A percentile compares a stretch with the other conserved stretches of the same genome.
Evolutionary conservation across 208 protist genomes (phyloP).

Genomic region (Phytomonas francai): DNA sequence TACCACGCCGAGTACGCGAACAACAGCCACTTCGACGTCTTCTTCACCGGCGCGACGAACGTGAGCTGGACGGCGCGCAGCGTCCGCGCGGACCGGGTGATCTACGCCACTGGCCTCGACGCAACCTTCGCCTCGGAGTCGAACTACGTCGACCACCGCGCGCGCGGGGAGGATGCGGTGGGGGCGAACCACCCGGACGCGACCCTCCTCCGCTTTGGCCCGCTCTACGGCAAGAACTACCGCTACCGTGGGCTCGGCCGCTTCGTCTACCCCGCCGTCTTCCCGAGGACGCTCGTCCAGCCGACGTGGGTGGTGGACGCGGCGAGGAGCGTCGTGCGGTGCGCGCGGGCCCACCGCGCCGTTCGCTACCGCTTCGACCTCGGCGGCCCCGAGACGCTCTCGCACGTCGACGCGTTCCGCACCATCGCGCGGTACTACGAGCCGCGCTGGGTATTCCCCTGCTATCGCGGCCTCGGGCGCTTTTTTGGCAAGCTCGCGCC

Average conservation of each 20-base stretch:
- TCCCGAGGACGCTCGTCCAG: slow-evolving; percentile 84
- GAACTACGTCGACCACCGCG: slow-evolving; percentile 89
- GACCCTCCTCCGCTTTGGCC: slow-evolving; percentile 85
- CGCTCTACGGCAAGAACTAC: slow-evolving; percentile 84
- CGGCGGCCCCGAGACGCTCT: slow-evolving; percentile 81
- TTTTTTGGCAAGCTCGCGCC: slow-evolving; percentile 78
- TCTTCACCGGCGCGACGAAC: slow-evolving; percentile 81
- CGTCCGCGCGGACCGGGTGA: slow-evolving; percentile 82
- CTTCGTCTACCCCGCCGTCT: slow-evolving; percentile 84
- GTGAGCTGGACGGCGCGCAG: slow-evolving; percentile 88
- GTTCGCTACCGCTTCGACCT: slow-evolving; percentile 90
- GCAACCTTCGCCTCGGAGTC: slow-evolving; percentile 89
- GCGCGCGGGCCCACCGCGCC: slow-evolving; percentile 70
- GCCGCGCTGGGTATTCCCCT: slow-evolving; percentile 65
- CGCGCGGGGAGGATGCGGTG: slow-evolving; percentile 81
- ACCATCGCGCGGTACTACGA: slow-evolving; percentile 65
- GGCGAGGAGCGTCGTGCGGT: slow-evolving; percentile 76
- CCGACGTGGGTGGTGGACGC: slow-evolving; percentile 90
- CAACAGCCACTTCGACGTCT: slow-evolving; percentile 90
- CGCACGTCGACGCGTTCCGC: slow-evolving; percentile 81
- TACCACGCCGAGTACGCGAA: slow-evolving; percentile 88
- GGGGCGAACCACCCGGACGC: slow-evolving; percentile 86
- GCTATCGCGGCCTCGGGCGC: slow-evolving; percentile 75
- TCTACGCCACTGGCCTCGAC: slow-evolving; percentile 88
- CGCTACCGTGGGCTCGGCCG: slow-evolving; percentile 86